A percentile compares a stretch with the other conserved stretches of the same genome.
phyloP scores from a whole-genome alignment of 352 stramenopile genomes.

The Globisporangium lucens region DNA sequence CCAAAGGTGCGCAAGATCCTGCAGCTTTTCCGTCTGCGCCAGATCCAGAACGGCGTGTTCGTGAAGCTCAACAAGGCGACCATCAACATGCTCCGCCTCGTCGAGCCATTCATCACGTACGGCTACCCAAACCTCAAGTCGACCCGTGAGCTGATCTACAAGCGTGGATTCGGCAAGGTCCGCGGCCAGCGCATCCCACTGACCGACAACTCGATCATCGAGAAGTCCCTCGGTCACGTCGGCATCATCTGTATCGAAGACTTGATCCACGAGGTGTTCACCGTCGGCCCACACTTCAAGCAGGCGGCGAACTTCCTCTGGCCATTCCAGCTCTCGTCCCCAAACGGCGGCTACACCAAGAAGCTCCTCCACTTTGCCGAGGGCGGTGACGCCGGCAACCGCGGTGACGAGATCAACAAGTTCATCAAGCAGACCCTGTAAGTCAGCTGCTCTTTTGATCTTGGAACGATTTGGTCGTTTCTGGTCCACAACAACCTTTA shows the following conservation, averaged over 20 bases:
- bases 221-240: constrained; percentile 93
- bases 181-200: constrained; percentile 97
- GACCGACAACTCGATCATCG: constrained; percentile 96
- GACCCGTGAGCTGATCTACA: constrained; percentile 98
- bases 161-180: constrained; percentile 99
- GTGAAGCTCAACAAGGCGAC: constrained; percentile 99
- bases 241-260: constrained; percentile 99
- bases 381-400: constrained; percentile 91
- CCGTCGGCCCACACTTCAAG: constrained; percentile 99
- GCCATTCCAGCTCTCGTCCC: constrained; percentile 99
- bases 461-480: not conserved
- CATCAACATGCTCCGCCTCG: constrained; percentile 99
- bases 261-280: constrained; percentile 99
- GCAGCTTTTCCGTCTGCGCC: constrained; percentile 98
- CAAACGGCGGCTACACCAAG: constrained; percentile 93
- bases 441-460: constrained; percentile 23
- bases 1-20: constrained; percentile 97
- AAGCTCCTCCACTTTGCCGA: constrained; percentile 94
- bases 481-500: constrained; percentile 1
- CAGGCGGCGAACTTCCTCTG: constrained; percentile 99
- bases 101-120: constrained; percentile 99
- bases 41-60: constrained; percentile 99
- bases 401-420: constrained; percentile 92
- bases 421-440: constrained; percentile 95
- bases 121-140: constrained; percentile 98